phyloP scores from a whole-genome alignment of 2,329 filamentous ascomycete species.

The Aspergillus novoparasiticus region DNA sequence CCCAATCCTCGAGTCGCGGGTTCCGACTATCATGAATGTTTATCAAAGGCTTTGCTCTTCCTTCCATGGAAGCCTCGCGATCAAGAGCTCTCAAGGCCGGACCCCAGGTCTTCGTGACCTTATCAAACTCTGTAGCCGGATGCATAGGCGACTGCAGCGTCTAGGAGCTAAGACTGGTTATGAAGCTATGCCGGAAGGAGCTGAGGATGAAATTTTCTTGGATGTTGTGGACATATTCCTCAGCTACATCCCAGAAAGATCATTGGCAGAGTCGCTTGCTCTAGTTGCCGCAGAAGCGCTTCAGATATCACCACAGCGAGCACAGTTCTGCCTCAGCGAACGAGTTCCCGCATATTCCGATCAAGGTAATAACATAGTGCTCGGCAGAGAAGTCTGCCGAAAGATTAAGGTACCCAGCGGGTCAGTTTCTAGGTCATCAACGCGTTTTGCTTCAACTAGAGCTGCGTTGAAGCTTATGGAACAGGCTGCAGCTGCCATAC shows the following conservation, averaged over 20 bases:
- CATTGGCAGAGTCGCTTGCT: conserved; percentile 56
- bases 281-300: conserved; percentile 80
- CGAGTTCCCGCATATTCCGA: conserved; percentile 73
- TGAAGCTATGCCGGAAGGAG: conserved; percentile 72
- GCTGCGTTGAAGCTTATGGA: conserved; percentile 85
- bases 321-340: conserved; percentile 73
- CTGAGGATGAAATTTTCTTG: conserved; percentile 82
- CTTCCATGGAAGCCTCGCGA: conserved; percentile 41
- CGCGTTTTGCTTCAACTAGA: conserved; percentile 80
- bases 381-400: conserved; percentile 67
- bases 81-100: conserved; percentile 50
- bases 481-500: conserved; percentile 80
- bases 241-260: conserved; percentile 71
- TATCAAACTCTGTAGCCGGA: conserved; percentile 84
- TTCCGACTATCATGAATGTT: conserved; percentile 59
- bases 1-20: conserved; percentile 64
- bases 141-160: conserved; percentile 65
- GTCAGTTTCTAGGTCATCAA: conserved; percentile 47
- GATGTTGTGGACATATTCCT: conserved; percentile 93
- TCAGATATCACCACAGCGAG: conserved; percentile 79
- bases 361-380: conserved; percentile 57
- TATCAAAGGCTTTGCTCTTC: conserved; percentile 50
- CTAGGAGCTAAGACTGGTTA: conserved; percentile 64
- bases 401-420: conserved; percentile 56
- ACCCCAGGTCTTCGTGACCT: conserved; percentile 74